phyloP scores from a whole-genome alignment of 805 yeast species.

The Suhomyces xylopsoci region DNA sequence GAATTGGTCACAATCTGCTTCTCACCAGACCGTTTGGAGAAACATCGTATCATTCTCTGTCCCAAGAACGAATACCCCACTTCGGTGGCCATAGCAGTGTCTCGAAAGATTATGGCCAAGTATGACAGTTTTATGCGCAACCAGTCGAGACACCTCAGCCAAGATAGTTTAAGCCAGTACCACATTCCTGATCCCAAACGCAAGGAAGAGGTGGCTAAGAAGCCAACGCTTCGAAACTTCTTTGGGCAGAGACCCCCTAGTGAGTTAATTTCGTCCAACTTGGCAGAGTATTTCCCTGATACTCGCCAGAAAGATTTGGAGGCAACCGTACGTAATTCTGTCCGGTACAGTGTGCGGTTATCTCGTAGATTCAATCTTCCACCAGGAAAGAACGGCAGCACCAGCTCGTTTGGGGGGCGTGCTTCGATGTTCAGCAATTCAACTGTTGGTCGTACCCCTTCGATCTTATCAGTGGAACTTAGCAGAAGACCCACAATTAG shows the following conservation, averaged over 20 bases:
- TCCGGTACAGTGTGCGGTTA: slow-evolving; percentile 68
- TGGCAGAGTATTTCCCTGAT: slow-evolving; percentile 89
- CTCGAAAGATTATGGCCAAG: slow-evolving; percentile 43
- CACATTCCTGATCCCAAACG: slow-evolving; percentile 19
- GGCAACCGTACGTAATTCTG: slow-evolving; percentile 80
- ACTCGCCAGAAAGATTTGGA: slow-evolving; percentile 69
- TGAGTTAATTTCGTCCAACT: slow-evolving; percentile 82
- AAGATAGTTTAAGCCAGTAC: slow-evolving; percentile 16
- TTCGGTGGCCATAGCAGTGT: slow-evolving; percentile 53
- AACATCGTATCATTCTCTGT: slow-evolving; percentile 67
- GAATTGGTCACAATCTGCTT: slow-evolving; percentile 82
- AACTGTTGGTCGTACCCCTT: slow-evolving; percentile 15
- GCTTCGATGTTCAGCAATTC: slow-evolving; percentile 9
- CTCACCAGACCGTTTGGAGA: slow-evolving; percentile 66
- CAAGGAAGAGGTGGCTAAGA: slow-evolving; percentile 1
- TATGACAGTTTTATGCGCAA: slow-evolving; percentile 17
- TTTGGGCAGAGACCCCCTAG: slow-evolving; percentile 93
- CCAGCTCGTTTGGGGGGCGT: slow-evolving; percentile 9
- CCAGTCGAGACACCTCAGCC: slow-evolving; percentile 1
- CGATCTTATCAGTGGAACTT: slow-evolving; percentile 18
- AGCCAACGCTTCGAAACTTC: slow-evolving; percentile 42
- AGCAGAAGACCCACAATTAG: slow-evolving; percentile 22
- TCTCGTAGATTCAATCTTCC: slow-evolving; percentile 38
- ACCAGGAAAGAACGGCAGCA: slow-evolving; percentile 8
- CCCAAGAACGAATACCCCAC: slow-evolving; percentile 63